These are phyloP conservation scores for Nyctanthes arbortristis DNA, from an alignment of 257 asterid species.

Conservation along the genomic window DNA sequence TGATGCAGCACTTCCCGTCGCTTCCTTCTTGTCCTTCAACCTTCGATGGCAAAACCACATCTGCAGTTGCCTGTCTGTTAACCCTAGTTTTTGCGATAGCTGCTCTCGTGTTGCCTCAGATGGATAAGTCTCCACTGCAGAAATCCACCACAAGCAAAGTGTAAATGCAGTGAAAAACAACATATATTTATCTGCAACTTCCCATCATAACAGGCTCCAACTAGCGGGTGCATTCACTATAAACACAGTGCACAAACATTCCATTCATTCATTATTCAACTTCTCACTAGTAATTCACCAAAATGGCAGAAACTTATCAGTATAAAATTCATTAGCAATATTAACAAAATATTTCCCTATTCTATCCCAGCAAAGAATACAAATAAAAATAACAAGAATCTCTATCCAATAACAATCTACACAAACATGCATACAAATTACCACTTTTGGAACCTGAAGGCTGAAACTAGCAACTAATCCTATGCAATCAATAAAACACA, in stretches of 20 bases:
- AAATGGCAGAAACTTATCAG: constrained; percentile 12
- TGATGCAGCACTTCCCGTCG: constrained; percentile 53
- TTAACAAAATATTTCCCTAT: constrained; percentile 4
- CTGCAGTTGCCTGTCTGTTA: constrained; percentile 94
- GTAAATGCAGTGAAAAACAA: constrained; percentile 18
- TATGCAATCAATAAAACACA: constrained; percentile 1
- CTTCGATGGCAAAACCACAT: constrained; percentile 99
- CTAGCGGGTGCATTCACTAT: neutral
- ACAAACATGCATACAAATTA: neutral
- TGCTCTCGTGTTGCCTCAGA: constrained; percentile 89
- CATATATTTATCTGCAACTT: too few species aligned
- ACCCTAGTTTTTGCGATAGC: constrained; percentile 66
- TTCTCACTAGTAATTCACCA: constrained; percentile 16
- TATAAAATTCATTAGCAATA: constrained; percentile 1
- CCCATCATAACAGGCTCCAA: constrained; percentile 11
- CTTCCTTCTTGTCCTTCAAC: constrained; percentile 92
- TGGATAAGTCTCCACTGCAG: constrained; percentile 88
- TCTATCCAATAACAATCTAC: neutral
- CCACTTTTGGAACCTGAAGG: constrained; percentile 1
- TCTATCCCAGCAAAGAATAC: neutral
- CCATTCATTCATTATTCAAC: neutral
- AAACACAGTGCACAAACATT: constrained; percentile 2
- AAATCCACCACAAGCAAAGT: constrained; percentile 22
- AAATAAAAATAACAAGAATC: neutral
- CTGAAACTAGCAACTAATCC: constrained; percentile 9